Conservation (phyloP, 805 yeast genomes). For the Saccharomycopsis sp. region DNA sequence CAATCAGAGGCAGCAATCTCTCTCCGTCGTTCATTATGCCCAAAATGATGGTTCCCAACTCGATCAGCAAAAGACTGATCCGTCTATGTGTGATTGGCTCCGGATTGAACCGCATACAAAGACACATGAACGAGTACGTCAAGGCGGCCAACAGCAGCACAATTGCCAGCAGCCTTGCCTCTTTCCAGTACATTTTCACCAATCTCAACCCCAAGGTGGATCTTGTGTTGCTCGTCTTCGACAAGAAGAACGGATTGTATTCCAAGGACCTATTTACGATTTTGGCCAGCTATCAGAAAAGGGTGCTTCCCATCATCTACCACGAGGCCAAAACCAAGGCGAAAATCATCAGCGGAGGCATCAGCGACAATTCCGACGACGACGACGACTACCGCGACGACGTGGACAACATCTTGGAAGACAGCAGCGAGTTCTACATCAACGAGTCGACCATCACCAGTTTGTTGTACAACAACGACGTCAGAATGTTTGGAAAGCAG, state of each 20-base stretch:
- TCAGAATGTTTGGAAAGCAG: constrained; percentile 9
- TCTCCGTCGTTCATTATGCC: constrained; percentile 21
- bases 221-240: constrained; percentile 17
- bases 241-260: constrained; percentile 17
- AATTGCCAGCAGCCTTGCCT: neutral
- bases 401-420: neutral
- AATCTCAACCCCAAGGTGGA: constrained; percentile 20
- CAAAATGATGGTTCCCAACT: constrained; percentile 13
- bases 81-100: constrained; percentile 19
- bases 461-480: constrained; percentile 14
- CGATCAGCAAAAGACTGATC: neutral
- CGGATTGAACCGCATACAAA: constrained; percentile 9
- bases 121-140: constrained; percentile 6
- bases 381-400: constrained; percentile 4
- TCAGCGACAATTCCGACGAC: constrained; percentile 9
- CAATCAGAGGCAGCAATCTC: neutral
- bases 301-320: constrained; percentile 16
- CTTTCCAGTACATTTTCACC: constrained; percentile 17
- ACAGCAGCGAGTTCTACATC: constrained; percentile 4
- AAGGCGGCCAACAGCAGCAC: neutral
- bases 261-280: constrained; percentile 17
- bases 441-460: constrained; percentile 11
- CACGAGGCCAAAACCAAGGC: neutral
- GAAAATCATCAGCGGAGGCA: constrained; percentile 5
- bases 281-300: constrained; percentile 12